Evolutionary conservation across 495 filamentous ascomycete genomes (phyloP).

Genomic region (Apodospora peruviana): DNA sequence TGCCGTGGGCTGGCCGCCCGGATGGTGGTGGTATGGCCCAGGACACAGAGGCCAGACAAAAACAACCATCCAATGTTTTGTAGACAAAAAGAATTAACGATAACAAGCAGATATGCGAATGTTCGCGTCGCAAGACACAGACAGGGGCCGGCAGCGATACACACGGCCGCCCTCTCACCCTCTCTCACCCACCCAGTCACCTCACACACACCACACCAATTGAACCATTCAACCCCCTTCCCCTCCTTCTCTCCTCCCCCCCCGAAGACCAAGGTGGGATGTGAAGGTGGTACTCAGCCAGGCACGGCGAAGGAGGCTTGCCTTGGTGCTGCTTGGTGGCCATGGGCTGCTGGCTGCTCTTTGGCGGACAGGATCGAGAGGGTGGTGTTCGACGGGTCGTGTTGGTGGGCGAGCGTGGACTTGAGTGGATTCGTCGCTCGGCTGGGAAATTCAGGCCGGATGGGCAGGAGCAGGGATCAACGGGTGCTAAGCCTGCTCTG

Average conservation of each 20-base stretch:
- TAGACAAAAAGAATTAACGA: too few species aligned
- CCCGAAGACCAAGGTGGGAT: slow-evolving; percentile 6
- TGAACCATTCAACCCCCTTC: neutral
- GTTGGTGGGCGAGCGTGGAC: slow-evolving; percentile 22
- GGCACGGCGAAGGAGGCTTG: slow-evolving; percentile 16
- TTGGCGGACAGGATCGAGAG: slow-evolving; percentile 1
- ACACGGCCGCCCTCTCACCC: neutral
- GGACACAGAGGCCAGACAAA: too few species aligned
- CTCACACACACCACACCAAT: too few species aligned
- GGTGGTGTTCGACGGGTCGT: slow-evolving; percentile 5
- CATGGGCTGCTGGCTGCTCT: neutral
- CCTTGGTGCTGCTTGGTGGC: slow-evolving; percentile 1
- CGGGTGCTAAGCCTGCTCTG: slow-evolving; percentile 21
- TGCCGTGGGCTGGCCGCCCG: too few species aligned
- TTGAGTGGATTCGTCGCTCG: slow-evolving; percentile 29
- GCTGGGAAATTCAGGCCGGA: slow-evolving; percentile 32
- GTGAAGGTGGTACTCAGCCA: slow-evolving; percentile 20
- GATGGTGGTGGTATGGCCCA: too few species aligned
- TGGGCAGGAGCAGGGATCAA: slow-evolving; percentile 29
- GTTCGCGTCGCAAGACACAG: too few species aligned
- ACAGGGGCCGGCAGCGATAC: neutral
- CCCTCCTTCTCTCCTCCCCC: neutral
- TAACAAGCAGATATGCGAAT: too few species aligned
- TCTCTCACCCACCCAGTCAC: neutral
- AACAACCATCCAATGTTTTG: too few species aligned